phyloP scores from a whole-genome alignment of 352 stramenopile species.

The Phytophthora crassamura region DNA sequence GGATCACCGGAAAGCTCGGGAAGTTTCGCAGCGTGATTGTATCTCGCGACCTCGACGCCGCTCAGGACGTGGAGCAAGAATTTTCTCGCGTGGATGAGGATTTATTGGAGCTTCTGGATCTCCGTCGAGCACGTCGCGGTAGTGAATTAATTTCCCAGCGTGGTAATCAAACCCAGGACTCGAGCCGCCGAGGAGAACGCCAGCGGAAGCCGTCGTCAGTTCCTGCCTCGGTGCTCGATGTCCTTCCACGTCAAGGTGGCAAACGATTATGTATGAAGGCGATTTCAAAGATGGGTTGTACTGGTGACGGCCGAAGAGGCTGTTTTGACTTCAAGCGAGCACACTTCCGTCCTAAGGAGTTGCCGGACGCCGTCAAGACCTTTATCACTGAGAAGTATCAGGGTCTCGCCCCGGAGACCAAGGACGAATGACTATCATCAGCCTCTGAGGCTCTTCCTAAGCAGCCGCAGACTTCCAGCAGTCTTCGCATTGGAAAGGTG shows the following conservation, averaged over 20 bases:
- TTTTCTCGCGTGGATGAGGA: slow-evolving; percentile 16
- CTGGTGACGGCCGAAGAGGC: not conserved
- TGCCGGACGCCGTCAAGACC: slow-evolving; percentile 1
- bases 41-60: not conserved
- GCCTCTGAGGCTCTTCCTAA: no score
- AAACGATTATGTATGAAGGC: slow-evolving; percentile 17
- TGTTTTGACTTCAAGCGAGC: slow-evolving; percentile 11
- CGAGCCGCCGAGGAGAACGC: not conserved
- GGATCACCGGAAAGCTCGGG: slow-evolving; percentile 13
- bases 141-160: not conserved
- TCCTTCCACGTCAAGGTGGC: not conserved
- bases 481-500: no score
- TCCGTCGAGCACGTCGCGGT: not conserved
- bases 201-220: not conserved
- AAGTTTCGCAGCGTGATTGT: slow-evolving; percentile 9
- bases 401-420: not conserved
- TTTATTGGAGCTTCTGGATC: slow-evolving; percentile 1
- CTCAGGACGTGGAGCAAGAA: not conserved
- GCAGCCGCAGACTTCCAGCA: no score
- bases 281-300: not conserved
- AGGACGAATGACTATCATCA: not conserved
- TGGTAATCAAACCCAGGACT: not conserved
- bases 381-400: slow-evolving; percentile 1
- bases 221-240: not conserved
- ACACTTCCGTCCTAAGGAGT: not conserved